Conservation (phyloP, 176 grass and related monocot species). For the Tuctoria greenei region DNA sequence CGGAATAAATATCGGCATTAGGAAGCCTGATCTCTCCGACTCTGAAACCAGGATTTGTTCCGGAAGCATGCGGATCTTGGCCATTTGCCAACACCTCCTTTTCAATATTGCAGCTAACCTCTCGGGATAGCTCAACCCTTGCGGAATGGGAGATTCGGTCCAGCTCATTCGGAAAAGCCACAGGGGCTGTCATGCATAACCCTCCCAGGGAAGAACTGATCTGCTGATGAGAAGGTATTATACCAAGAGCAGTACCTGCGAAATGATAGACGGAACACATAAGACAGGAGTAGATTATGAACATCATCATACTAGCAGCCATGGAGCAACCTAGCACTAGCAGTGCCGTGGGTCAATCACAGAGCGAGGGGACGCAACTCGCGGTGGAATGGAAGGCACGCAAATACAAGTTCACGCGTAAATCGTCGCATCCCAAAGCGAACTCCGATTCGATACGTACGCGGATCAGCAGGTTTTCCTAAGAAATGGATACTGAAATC, state of each 20-base stretch:
- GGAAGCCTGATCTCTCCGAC: constrained; percentile 58
- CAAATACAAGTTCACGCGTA: not conserved
- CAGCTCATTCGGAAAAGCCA: constrained; percentile 54
- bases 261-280: constrained; percentile 25
- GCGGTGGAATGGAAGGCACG: not conserved
- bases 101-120: constrained; percentile 54
- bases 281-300: not conserved
- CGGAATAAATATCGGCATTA: constrained; percentile 68
- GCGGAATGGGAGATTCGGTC: constrained; percentile 46
- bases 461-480: not conserved
- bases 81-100: constrained; percentile 48
- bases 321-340: too few species aligned
- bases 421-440: not conserved
- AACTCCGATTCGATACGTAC: not conserved
- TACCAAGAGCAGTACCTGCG: constrained; percentile 15
- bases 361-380: not conserved
- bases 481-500: too few species aligned
- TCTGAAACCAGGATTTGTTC: constrained; percentile 47
- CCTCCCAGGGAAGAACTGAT: not conserved
- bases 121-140: constrained; percentile 49
- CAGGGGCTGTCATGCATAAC: constrained; percentile 89
- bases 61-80: constrained; percentile 51
- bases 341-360: not conserved
- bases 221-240: not conserved
- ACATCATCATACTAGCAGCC: not conserved